Conservation (phyloP, 345 rosid genomes). For the Conringia planisiliqua region DNA sequence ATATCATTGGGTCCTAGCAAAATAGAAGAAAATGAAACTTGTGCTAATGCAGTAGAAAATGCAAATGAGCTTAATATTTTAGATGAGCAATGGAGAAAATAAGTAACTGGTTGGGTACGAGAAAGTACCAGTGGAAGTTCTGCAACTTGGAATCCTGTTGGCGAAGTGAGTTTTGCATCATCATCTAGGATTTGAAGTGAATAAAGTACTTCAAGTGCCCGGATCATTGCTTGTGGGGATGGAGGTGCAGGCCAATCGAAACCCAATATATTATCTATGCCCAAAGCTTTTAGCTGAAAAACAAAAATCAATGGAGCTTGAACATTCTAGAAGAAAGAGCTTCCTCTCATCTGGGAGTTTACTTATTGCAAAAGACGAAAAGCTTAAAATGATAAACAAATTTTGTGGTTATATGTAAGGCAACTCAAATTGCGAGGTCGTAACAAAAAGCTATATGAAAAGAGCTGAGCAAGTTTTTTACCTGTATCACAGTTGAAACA, state of each 20-base stretch:
- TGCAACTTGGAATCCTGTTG: slow-evolving; percentile 94
- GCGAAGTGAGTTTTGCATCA: slow-evolving; percentile 97
- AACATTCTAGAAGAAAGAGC: background rate
- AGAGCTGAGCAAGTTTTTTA: slow-evolving; percentile 28
- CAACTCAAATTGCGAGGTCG: background rate
- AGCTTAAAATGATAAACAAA: background rate
- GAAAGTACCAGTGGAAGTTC: slow-evolving; percentile 80
- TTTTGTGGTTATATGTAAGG: background rate
- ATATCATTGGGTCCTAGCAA: slow-evolving; percentile 83
- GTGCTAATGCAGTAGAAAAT: background rate
- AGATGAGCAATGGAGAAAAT: background rate
- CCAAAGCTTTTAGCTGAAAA: slow-evolving; percentile 81
- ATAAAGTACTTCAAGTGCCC: slow-evolving; percentile 92
- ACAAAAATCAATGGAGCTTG: slow-evolving; percentile 4
- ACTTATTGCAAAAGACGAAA: background rate
- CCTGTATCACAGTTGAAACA: slow-evolving; percentile 90
- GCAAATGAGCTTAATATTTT: background rate
- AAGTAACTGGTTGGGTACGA: background rate
- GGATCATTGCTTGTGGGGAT: slow-evolving; percentile 80
- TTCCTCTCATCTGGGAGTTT: slow-evolving; percentile 4
- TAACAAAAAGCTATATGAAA: background rate
- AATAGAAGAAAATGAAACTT: background rate
- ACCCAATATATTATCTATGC: slow-evolving; percentile 89
- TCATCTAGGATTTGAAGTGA: slow-evolving; percentile 89
- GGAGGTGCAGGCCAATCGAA: slow-evolving; percentile 98